Percentiles rank a stretch among this genome's conserved stretches.
Evolutionary conservation across 768 basidiomycete genomes (phyloP).

Genomic region (Suillus subalutaceus): DNA sequence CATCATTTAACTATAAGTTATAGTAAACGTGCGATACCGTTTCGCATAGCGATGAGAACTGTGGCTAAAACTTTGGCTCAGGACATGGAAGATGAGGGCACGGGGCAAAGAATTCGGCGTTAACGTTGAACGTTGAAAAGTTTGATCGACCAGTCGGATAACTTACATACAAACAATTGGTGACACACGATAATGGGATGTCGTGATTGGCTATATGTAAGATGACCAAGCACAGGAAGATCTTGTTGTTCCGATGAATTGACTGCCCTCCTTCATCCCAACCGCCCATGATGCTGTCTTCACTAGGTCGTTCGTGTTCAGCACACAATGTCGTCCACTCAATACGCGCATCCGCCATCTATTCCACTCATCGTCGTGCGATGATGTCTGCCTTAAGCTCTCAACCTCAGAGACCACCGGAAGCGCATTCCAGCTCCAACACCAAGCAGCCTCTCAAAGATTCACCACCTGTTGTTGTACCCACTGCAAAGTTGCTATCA

Average conservation of each 20-base stretch:
- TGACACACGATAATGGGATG: background rate
- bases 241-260: background rate
- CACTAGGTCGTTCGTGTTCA: background rate
- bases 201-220: background rate
- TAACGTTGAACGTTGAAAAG: background rate
- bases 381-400: conserved; percentile 69
- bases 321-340: conserved; percentile 4
- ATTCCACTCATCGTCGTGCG: conserved; percentile 47
- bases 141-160: background rate
- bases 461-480: conserved; percentile 55
- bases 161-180: no score
- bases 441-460: conserved; percentile 36
- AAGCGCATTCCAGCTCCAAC: conserved; percentile 17
- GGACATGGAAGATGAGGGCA: background rate
- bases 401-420: conserved; percentile 23
- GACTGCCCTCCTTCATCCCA: background rate
- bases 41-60: background rate
- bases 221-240: background rate
- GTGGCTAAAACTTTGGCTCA: background rate
- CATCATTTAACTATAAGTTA: background rate
- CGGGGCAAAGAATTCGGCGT: background rate
- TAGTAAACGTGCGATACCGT: background rate
- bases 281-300: conserved; percentile 1
- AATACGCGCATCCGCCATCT: background rate
- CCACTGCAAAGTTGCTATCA: conserved; percentile 48